Evolutionary conservation across 352 stramenopile species (phyloP), one percentile per base, ranked within the genome.

Genomic region (Bremia lactucae): DNA sequence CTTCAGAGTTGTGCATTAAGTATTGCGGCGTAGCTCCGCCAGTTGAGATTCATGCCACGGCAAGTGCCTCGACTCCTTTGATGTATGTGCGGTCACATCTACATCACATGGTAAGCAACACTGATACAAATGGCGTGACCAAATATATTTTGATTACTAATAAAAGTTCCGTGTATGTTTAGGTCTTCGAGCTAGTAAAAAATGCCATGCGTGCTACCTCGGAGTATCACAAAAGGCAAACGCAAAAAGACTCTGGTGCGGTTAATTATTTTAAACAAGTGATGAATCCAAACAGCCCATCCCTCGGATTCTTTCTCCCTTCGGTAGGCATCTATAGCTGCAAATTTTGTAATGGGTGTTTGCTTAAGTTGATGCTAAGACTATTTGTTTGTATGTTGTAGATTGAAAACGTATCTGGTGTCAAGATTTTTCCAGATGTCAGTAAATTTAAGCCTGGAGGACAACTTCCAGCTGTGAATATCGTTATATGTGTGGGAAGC

Each of bases 201-300:
- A 99, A 99, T 62, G 84, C 83, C 22, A 98, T 99, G 95, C 77
- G 94, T 34, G 96, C 96, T 5, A 98, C 95, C 2, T 77, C 97
- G 19, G 94, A 98, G 62, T 78, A 86, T 56, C 92, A 98, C 51
- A 79, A 82, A 6, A 61, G 87, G 10, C 77, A 93, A 21, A 58
- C 47, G 10, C 59, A 68, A 31, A 60, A 62, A 43, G 49, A 52
- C 6, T 58, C 67, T 0, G 62, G 55, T 3, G 40, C 43, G 20
- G 26, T 83, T 9, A 81, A 85, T 40, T 57, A 64, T 23, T 62
- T 82, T 24, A 49, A 75, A 44, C 68, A 66, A 36, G 68, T 82
- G 16, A 90, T 90, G 74, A 76, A 87, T 31, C 66, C 63, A 6
- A 56, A 68, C 21, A 84, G 68, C 37, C 61, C 59, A 10, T 66